Base-by-base conservation (phyloP, 139 green algal species). In the Auxenochlorella pyrenoidosa region DNA sequence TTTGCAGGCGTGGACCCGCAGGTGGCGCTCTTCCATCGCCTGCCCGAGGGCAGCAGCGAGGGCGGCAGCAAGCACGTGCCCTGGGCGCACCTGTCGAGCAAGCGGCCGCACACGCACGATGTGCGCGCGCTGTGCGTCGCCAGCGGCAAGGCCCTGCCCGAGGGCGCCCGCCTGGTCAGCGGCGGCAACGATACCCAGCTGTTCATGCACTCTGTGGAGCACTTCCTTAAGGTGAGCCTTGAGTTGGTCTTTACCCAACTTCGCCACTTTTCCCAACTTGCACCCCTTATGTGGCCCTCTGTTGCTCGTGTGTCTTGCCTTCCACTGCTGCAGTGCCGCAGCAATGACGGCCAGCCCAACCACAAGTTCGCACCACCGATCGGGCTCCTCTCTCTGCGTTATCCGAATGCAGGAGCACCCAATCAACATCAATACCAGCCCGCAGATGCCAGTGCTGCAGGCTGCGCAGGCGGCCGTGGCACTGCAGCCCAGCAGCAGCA, bases 51-150 rank as follows among this genome's bases (percentile, higher is more conserved):
- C 34, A 70, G 51, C 36, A 41, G 73, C 78, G 63, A 13, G 21
- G 73, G 79, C n/a, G n/a, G n/a, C 51, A 38, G 76, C 22, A 59
- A 47, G 76, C 63, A 81, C 24, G 36, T 34, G 65, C 76, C 71
- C 34, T 99, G 97, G 96, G 91, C 90, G 22, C 97, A 95, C 90
- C 85, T 96, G 8, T 91, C 94, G 44, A 90, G 90, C 79, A 96
- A 97, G 90, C 90, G 94, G 10, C 92, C 96, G 0, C 97, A 99
- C 94, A 95, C 92, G 0, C 96, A 98, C 89, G 97, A 99, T 82
- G 95, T 98, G 78, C 90, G 95, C 15, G 91, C 94, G 28, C 83
- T 98, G 86, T 81, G 58, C 51, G 43, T 82, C 32, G 51, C 30
- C 40, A 43, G 19, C 38, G 60, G 44, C 51, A 66, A 59, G 3